A percentile compares a stretch with the other conserved stretches of the same genome.
Conservation (phyloP, 179 eudicot species). For the Drosera spatulata region DNA sequence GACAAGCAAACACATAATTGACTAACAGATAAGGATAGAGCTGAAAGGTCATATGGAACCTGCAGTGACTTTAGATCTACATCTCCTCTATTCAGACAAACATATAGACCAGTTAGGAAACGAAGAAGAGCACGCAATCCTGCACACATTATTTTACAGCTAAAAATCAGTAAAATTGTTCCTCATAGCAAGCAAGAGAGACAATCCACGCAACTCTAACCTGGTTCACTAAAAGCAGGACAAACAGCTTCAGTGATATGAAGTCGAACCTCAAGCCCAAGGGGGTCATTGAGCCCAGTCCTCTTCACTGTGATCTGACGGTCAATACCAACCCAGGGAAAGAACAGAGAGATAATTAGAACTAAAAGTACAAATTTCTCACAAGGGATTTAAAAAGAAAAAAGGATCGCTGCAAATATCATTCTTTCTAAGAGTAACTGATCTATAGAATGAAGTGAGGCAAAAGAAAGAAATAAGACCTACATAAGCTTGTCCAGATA, state of each 20-base stretch:
- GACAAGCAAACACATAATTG: not conserved
- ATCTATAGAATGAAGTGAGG: not conserved
- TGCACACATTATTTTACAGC: slow-evolving; percentile 24
- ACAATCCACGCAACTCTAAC: slow-evolving; percentile 21
- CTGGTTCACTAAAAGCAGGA: slow-evolving; percentile 99
- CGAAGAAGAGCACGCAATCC: slow-evolving; percentile 96
- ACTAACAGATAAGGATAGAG: not conserved
- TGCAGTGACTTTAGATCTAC: slow-evolving; percentile 64
- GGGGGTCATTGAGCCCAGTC: slow-evolving; percentile 77
- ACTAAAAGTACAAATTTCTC: not conserved
- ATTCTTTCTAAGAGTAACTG: not conserved
- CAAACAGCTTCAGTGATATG: slow-evolving; percentile 91
- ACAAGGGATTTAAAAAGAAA: not conserved
- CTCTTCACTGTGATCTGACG: slow-evolving; percentile 86
- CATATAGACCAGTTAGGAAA: slow-evolving; percentile 85
- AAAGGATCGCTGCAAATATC: not conserved
- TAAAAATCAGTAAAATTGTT: not conserved
- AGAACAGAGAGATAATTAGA: not conserved
- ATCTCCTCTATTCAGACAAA: slow-evolving; percentile 91
- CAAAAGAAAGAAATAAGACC: not conserved
- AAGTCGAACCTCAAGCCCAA: slow-evolving; percentile 88
- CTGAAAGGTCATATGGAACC: slow-evolving; percentile 27
- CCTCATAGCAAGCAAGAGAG: slow-evolving; percentile 1
- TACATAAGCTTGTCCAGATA: slow-evolving; percentile 98
- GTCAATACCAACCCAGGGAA: slow-evolving; percentile 7